Evolutionary conservation across 352 stramenopile genomes (phyloP), one percentile per base, ranked within the genome.

Genomic region (Globisporangium spiculum): DNA sequence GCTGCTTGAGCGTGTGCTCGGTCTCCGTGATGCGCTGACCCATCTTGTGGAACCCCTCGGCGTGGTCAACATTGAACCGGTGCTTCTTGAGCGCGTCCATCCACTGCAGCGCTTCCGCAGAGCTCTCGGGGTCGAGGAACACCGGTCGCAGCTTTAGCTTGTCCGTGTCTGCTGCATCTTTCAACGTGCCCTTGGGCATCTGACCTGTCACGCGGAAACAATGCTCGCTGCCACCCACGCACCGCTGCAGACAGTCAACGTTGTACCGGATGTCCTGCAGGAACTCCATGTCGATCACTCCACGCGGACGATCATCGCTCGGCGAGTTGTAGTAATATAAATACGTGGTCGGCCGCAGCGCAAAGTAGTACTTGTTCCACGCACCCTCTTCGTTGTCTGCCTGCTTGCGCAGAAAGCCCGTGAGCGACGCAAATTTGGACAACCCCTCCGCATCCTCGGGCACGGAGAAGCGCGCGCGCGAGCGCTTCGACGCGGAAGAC

Each of bases 311-410:
- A 46, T 85, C 77, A 68, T 94, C 86, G 0, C 79, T 76, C 20
- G 75, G 69, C 16, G 77, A 74, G 61, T 91, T 91, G 75, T 92
- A 96, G 73, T 94, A 96, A 64, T 93, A 91, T n/a, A 96, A 73
- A 66, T 89, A 89, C 24, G 88, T 92, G 14, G 84, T 69, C 3
- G 86, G 82, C 53, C 87, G 84, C 62, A 96, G 70, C 57, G 86
- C 83, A 69, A 96, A 94, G 66, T 81, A 96, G 74, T 94, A 94
- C 60, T 80, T 70, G 62, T 88, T 92, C 88, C 88, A 95, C 5
- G 77, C 74, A 7, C 87, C 87, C 0, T 83, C 81, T 44, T 93
- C 80, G 60, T 93, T 93, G 73, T 92, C 87, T 7, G 84, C 88
- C 63, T 95, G 85, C 64, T 94, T 93, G 48, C 76, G 74, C 6